Evolutionary conservation across 2,329 filamentous ascomycete species (phyloP).

Genomic region (Tolypocladium tropicale): DNA sequence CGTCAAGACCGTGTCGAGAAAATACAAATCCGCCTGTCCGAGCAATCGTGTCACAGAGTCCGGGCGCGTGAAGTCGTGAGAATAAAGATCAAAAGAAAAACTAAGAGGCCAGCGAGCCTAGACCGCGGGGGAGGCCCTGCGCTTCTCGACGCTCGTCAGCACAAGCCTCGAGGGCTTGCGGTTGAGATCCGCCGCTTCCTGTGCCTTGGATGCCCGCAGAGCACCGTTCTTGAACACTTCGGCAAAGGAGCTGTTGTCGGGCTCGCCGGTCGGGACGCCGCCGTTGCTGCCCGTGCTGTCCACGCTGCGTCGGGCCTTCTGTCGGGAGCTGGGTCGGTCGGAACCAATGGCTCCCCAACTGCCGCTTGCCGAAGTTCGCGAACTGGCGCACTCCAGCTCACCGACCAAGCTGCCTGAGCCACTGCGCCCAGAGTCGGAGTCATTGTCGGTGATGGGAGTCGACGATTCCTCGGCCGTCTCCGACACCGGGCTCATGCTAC

Average conservation of each 20-base stretch:
- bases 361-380: constrained; percentile 65
- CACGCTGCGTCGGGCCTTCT: constrained; percentile 52
- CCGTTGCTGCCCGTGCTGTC: constrained; percentile 52
- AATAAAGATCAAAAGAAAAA: constrained; percentile 14
- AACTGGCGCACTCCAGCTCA: constrained; percentile 59
- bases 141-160: constrained; percentile 81
- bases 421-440: constrained; percentile 61
- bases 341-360: constrained; percentile 74
- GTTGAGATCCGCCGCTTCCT: constrained; percentile 48
- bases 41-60: constrained; percentile 25
- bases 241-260: constrained; percentile 51
- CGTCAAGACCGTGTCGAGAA: constrained; percentile 6
- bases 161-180: constrained; percentile 82
- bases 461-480: constrained; percentile 62
- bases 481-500: constrained; percentile 82
- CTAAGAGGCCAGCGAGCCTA: constrained; percentile 9
- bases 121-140: constrained; percentile 41
- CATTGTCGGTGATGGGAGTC: constrained; percentile 62
- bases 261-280: constrained; percentile 32
- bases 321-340: constrained; percentile 63
- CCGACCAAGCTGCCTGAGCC: constrained; percentile 73
- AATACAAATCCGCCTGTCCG: constrained; percentile 21
- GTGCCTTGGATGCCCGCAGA: constrained; percentile 38
- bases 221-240: constrained; percentile 53
- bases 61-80: constrained; percentile 27